Evolutionary conservation across 2,329 filamentous ascomycete species (phyloP).

Genomic region (Onygena corvina): DNA sequence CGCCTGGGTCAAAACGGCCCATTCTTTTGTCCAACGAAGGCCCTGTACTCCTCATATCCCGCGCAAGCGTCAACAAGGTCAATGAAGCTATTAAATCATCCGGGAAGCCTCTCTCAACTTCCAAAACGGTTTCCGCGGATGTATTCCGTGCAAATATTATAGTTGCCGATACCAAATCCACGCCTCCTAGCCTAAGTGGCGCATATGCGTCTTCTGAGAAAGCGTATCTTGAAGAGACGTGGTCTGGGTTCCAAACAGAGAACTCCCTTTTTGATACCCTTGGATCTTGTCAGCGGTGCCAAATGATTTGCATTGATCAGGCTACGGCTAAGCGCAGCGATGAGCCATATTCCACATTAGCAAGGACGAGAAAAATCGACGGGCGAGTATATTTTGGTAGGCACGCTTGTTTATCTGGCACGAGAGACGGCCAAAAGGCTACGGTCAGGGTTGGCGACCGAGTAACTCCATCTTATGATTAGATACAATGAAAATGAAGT

Average conservation of each 20-base stretch:
- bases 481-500: neutral
- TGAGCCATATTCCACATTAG: conserved; percentile 79
- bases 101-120: conserved; percentile 15
- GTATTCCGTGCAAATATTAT: conserved; percentile 87
- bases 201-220: conserved; percentile 27
- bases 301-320: conserved; percentile 94
- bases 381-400: conserved; percentile 84
- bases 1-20: conserved; percentile 37
- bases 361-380: conserved; percentile 70
- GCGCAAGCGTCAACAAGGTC: conserved; percentile 63
- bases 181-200: conserved; percentile 19
- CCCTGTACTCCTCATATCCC: conserved; percentile 74
- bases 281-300: conserved; percentile 75
- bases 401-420: conserved; percentile 45
- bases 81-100: conserved; percentile 58
- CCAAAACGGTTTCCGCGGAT: conserved; percentile 53
- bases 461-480: conserved; percentile 24
- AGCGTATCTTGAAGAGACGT: conserved; percentile 70
- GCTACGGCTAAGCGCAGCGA: conserved; percentile 62
- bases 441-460: conserved; percentile 33
- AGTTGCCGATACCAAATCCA: conserved; percentile 42
- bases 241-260: conserved; percentile 58
- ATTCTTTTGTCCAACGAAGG: conserved; percentile 88
- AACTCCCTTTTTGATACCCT: conserved; percentile 46
- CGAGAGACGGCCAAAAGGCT: conserved; percentile 12